Base-by-base conservation (phyloP, 176 grass and related monocot species). In the Oryza australiensis region DNA sequence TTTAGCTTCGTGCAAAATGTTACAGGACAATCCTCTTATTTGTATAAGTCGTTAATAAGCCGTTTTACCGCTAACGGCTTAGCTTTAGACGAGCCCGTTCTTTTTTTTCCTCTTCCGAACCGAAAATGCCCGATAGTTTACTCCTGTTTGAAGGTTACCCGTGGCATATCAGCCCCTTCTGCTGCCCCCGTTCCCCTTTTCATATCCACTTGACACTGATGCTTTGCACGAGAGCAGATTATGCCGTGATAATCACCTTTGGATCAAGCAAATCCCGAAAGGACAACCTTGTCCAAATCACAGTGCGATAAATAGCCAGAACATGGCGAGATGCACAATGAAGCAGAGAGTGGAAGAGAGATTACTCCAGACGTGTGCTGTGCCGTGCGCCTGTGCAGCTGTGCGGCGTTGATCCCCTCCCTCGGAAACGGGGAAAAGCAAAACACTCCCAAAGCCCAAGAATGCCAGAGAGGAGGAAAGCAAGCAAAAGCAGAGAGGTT, bases 181-280 rank as follows among this genome's bases (percentile, higher is more conserved):
- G 59, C 74, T 77, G 12, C 59, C 16, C 16, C 3, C 0, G 22
- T 64, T n/a, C n/a, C n/a, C 18, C 26, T 34, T 6, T 33, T 80
- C 16, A 1, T 0, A 12, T 64, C 18, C 26, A 51, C 6, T 33
- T 80, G 20, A 34, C 38, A 73, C 40, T 64, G 40, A 55, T 45
- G 29, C 53, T 51, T 51, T 7, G 34, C 49, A 46, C 55, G 45
- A 45, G 27, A 9, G 53, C 7, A 49, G 12, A 22, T 77, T 49
- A 23, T 70, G 15, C 24, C 33, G 49, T 64, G n/a, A 62, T 55
- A 24, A 78, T 78, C 80, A 43, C 69, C 60, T 84, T 79, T 29
- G 60, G 68, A 88, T 74, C 68, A 62, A 35, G 20, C 74, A 43
- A 60, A 53, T 20, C 57, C 11, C 20, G 15, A 82, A 82, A 77